Base-by-base conservation (phyloP, 2,329 filamentous ascomycete genomes). In the Ophiostoma ips region DNA sequence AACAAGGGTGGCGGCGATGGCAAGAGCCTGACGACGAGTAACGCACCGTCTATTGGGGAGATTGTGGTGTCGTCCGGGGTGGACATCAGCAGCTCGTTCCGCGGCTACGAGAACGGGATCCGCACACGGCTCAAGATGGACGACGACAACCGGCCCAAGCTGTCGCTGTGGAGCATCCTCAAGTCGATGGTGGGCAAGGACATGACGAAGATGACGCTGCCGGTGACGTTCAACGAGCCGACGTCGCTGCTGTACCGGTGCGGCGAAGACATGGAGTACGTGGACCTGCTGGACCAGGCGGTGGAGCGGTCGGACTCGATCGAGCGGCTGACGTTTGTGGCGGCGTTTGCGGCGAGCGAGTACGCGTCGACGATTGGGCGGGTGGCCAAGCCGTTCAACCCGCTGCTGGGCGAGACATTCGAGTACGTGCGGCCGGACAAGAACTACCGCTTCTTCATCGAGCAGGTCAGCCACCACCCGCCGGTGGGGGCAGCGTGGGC, bases 111-210 rank as follows among this genome's bases (percentile, higher is more conserved):
- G 64, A 87, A 94, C 59, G 86, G 87, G 11, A 73, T 94, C 36
- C 76, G 92, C 46, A 76, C 77, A 55, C 81, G 75, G 58, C 73
- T 96, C 37, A 90, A 88, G 66, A 79, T 96, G 73, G 90, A 96
- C 60, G 83, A 83, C 31, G 92, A 98, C 63, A 79, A 98, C 62
- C 73, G 92, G 59, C 92, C 92, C 0, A 95, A 90, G 70, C 87
- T 96, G 54, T 92, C 85, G 30, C 79, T 98, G 40, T 98, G 92
- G 89, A 84, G 84, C 57, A 95, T 98, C 58, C 71, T 98, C 55
- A 98, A 96, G 70, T 96, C 90, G 19, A 96, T 98, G 92, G 95
- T 98, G 66, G 92, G 92, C 55, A 96, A 98, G 65, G 92, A 98
- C 62, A 96, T 98, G 92, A 96, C 92, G 35, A 96, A 94, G 71